A percentile compares a stretch with the other conserved stretches of the same genome.
Conservation (phyloP, 495 filamentous ascomycete genomes). For the Neurospora sp. region DNA sequence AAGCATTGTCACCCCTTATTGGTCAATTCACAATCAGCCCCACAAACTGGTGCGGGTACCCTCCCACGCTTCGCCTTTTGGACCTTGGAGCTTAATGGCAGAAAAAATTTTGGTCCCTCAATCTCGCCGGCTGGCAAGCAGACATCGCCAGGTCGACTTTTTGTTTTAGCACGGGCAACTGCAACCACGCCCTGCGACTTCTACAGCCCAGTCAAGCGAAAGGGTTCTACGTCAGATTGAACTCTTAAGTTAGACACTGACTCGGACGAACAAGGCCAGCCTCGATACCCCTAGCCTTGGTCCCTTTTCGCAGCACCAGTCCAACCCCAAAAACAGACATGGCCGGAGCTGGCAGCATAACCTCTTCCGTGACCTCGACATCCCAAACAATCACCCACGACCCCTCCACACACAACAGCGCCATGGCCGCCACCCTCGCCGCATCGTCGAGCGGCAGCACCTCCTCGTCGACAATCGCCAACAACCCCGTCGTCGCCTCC, state of each 20-base stretch:
- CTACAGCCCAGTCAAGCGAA: neutral
- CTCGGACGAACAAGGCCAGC: neutral
- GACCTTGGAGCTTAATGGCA: neutral
- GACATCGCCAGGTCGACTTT: neutral
- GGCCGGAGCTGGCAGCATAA: conserved; percentile 37
- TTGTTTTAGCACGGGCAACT: neutral
- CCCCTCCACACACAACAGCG: conserved; percentile 29
- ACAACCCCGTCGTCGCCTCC: conserved; percentile 28
- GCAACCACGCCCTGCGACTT: neutral
- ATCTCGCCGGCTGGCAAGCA: neutral
- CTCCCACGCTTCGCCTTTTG: neutral
- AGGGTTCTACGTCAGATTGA: neutral
- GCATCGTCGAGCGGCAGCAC: conserved; percentile 3
- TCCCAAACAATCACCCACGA: conserved; percentile 42
- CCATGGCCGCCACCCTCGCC: conserved; percentile 23
- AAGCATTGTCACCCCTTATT: neutral
- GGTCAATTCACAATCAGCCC: neutral
- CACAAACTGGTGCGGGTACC: neutral
- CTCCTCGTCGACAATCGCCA: conserved; percentile 16
- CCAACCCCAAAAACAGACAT: conserved; percentile 18
- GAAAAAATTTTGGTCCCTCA: neutral
- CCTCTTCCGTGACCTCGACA: conserved; percentile 46
- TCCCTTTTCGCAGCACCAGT: neutral
- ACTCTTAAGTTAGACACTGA: neutral
- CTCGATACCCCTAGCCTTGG: neutral